phyloP scores from a whole-genome alignment of 495 filamentous ascomycete species.

The Penicillium argentinense region DNA sequence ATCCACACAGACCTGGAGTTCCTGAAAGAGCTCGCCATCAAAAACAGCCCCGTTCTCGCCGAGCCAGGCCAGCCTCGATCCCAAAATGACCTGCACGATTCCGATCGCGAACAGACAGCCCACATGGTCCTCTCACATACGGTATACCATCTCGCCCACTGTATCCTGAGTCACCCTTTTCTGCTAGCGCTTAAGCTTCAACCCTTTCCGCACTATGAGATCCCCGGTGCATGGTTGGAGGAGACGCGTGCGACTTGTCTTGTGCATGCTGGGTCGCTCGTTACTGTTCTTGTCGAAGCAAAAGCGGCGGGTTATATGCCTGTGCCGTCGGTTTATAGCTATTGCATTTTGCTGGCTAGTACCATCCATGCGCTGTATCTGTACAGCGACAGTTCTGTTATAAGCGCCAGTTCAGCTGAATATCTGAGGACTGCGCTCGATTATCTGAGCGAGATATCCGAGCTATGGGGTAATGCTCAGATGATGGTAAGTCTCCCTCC shows the following conservation, averaged over 20 bases:
- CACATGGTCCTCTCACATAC: conserved; percentile 28
- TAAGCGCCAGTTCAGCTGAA: conserved; percentile 16
- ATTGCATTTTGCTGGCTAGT: conserved; percentile 27
- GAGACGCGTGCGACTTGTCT: conserved; percentile 8
- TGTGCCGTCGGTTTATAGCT: conserved; percentile 24
- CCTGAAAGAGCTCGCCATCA: conserved; percentile 20
- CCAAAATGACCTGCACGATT: conserved; percentile 1
- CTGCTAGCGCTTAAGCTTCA: conserved; percentile 19
- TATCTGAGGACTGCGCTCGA: conserved; percentile 19
- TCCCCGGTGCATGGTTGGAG: conserved; percentile 14
- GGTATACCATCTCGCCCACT: conserved; percentile 26
- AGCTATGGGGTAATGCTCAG: conserved; percentile 22
- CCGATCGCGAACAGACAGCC: conserved; percentile 19
- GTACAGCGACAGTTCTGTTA: conserved; percentile 8
- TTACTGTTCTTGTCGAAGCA: conserved; percentile 25
- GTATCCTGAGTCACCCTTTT: conserved; percentile 33
- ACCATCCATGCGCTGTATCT: conserved; percentile 24
- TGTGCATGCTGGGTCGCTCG: conserved; percentile 17
- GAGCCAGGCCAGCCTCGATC: conserved; percentile 5
- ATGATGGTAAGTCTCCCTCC: conserved; percentile 15
- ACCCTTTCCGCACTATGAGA: not conserved
- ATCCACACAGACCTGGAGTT: conserved; percentile 23
- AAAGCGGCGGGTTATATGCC: conserved; percentile 25
- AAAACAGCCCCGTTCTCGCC: conserved; percentile 11
- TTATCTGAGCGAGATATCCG: conserved; percentile 22